Conservation (phyloP, 768 basidiomycete species). For the Hortiboletus flavorubellus region DNA sequence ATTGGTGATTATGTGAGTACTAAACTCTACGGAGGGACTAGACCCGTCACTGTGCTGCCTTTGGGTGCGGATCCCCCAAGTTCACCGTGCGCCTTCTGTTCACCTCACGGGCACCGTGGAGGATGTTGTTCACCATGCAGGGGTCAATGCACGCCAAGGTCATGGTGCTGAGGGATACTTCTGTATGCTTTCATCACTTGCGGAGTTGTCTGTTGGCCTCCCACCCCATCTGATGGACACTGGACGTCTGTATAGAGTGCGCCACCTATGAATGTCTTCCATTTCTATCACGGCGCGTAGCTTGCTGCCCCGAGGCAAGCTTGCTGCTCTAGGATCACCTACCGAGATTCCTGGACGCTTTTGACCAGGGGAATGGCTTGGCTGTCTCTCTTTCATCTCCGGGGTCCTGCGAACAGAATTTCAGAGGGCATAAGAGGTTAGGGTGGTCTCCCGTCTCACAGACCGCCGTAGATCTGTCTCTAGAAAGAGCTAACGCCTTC, state of each 20-base stretch:
- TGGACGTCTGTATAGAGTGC: slow-evolving; percentile 4
- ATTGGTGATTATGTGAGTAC: slow-evolving; percentile 18
- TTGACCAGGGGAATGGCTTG: slow-evolving; percentile 2
- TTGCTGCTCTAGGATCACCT: slow-evolving; percentile 8
- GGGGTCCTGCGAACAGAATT: slow-evolving; percentile 14
- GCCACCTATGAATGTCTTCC: slow-evolving; percentile 19
- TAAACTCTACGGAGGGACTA: neutral
- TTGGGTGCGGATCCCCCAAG: slow-evolving; percentile 8
- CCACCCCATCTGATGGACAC: slow-evolving; percentile 14
- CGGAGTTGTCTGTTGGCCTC: slow-evolving; percentile 9
- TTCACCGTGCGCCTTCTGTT: slow-evolving; percentile 3
- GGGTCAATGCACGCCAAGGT: neutral
- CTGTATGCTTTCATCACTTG: slow-evolving; percentile 6
- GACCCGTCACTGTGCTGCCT: slow-evolving; percentile 13
- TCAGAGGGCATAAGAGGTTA: slow-evolving; percentile 11
- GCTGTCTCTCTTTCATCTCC: slow-evolving; percentile 24
- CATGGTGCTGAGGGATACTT: slow-evolving; percentile 3
- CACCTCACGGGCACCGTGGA: slow-evolving; percentile 8
- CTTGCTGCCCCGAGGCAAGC: slow-evolving; percentile 16
- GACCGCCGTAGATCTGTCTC: slow-evolving; percentile 18
- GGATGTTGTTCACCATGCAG: slow-evolving; percentile 7
- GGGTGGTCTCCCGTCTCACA: slow-evolving; percentile 13
- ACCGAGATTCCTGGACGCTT: slow-evolving; percentile 1
- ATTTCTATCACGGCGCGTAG: slow-evolving; percentile 22
- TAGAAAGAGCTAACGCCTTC: slow-evolving; percentile 6